Percentiles rank a stretch among this genome's conserved stretches.
These are phyloP conservation scores for Schoenoplectus tabernaemontani DNA, from an alignment of 202 grass and related monocot genomes.

Conservation along the genomic window DNA sequence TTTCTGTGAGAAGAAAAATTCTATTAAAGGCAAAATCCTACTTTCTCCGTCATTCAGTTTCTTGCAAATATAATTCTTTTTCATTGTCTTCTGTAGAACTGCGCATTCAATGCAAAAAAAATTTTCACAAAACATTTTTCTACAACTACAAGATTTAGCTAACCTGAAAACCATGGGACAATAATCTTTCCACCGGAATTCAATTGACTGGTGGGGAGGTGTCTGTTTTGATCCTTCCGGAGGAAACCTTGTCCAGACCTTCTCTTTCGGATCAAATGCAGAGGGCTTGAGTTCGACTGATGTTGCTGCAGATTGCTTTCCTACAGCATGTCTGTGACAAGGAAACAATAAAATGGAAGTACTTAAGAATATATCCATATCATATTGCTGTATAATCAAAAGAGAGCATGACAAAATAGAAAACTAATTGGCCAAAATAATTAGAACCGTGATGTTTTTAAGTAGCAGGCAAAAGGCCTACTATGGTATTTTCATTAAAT, in stretches of 20 bases:
- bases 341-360: constrained; percentile 1
- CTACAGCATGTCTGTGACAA: constrained; percentile 66
- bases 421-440: not conserved
- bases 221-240: constrained; percentile 82
- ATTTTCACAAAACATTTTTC: not conserved
- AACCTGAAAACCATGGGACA: constrained; percentile 88
- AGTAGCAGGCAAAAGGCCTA: too few relatives aligned
- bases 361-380: not conserved
- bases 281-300: constrained; percentile 74
- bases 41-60: not conserved
- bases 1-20: not conserved
- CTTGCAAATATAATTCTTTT: not conserved
- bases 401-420: not conserved
- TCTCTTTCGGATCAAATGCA: constrained; percentile 93
- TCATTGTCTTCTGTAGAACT: not conserved
- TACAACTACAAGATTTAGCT: not conserved
- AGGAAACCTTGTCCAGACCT: constrained; percentile 90
- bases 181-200: constrained; percentile 96
- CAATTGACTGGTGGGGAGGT: constrained; percentile 77
- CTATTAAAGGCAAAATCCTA: too few relatives aligned
- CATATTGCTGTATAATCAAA: not conserved
- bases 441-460: too few relatives aligned
- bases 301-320: constrained; percentile 47
- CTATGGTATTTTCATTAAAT: too few relatives aligned
- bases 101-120: not conserved